Evolutionary conservation across 345 rosid genomes (phyloP).

Genomic region (Citrus inodora): DNA sequence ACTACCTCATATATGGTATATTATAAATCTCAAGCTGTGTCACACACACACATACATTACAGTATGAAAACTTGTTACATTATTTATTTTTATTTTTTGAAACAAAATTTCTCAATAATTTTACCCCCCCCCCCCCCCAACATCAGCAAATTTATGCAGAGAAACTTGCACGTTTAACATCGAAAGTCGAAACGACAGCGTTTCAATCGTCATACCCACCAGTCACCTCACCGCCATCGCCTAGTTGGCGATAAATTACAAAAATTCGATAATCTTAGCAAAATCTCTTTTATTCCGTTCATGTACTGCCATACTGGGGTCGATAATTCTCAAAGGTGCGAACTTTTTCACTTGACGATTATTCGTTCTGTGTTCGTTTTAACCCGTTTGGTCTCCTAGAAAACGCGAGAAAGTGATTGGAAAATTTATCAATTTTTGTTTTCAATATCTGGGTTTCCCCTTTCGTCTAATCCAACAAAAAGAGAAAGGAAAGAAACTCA

Average conservation of each 20-base stretch:
- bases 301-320: not conserved
- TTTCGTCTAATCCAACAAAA: not conserved
- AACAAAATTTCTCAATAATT: too few relatives aligned
- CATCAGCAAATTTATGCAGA: too few relatives aligned
- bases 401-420: not conserved
- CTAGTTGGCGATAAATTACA: not conserved
- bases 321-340: constrained; percentile 6
- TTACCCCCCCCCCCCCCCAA: too few relatives aligned
- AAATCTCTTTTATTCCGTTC: not conserved
- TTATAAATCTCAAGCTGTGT: too few relatives aligned
- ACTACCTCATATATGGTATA: too few relatives aligned
- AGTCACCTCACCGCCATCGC: not conserved
- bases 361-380: not conserved
- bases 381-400: constrained; percentile 7
- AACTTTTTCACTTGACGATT: not conserved
- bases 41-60: too few relatives aligned
- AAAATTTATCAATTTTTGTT: not conserved
- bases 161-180: too few relatives aligned
- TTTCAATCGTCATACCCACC: not conserved
- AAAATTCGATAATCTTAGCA: not conserved
- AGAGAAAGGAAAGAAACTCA: not conserved
- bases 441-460: not conserved
- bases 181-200: not conserved
- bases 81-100: too few relatives aligned
- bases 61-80: too few relatives aligned